Percentiles rank a stretch among this genome's conserved stretches.
phyloP scores from a whole-genome alignment of 2,329 filamentous ascomycete genomes.

The Macrophomina pseudophaseolina region DNA sequence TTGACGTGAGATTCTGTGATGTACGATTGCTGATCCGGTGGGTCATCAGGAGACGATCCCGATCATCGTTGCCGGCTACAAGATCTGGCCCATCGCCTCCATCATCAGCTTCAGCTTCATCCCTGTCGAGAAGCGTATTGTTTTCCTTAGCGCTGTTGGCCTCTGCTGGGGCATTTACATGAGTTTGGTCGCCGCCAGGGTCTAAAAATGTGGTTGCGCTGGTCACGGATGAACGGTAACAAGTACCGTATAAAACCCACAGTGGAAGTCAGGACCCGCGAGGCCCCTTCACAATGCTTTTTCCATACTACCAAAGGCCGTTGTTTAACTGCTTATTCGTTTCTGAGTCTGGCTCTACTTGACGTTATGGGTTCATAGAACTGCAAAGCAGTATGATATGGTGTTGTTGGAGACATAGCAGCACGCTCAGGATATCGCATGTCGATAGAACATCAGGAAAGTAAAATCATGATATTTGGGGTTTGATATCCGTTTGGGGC shows the following conservation, averaged over 20 bases:
- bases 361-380: not conserved
- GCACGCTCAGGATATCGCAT: too few relatives aligned
- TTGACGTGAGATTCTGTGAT: not conserved
- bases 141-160: slow-evolving; percentile 74
- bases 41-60: slow-evolving; percentile 37
- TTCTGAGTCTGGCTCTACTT: not conserved
- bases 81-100: slow-evolving; percentile 74
- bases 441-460: too few relatives aligned
- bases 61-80: slow-evolving; percentile 66
- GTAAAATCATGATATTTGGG: too few relatives aligned
- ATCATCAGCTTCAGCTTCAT: slow-evolving; percentile 72
- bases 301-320: too few relatives aligned
- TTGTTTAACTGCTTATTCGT: not conserved
- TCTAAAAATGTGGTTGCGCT: not conserved
- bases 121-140: slow-evolving; percentile 70
- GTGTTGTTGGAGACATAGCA: too few relatives aligned
- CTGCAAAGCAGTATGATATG: not conserved
- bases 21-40: slow-evolving; percentile 40
- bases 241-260: not conserved
- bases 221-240: not conserved
- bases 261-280: too few relatives aligned
- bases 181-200: slow-evolving; percentile 61
- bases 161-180: slow-evolving; percentile 77
- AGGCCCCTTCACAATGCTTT: too few relatives aligned
- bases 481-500: too few relatives aligned